phyloP scores from a whole-genome alignment of 306 rosid species.

The Vigna angularis region DNA sequence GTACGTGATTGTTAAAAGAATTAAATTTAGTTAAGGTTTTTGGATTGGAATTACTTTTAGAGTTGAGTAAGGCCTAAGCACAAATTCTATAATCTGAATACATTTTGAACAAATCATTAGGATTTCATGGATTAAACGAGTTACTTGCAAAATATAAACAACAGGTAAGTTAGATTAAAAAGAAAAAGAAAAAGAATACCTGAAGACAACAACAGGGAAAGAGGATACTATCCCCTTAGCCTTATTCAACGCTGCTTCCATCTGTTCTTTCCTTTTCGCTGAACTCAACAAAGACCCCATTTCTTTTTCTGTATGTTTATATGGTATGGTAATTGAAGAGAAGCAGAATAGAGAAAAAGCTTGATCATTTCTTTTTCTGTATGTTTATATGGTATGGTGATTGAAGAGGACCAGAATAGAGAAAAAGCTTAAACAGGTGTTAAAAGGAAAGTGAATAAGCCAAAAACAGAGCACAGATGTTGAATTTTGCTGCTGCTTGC shows the following conservation, averaged over 20 bases:
- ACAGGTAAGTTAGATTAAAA: neutral
- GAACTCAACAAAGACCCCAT: conserved; percentile 51
- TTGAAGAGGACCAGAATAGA: no score
- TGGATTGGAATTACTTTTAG: no score
- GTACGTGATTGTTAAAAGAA: no score
- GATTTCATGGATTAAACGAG: neutral
- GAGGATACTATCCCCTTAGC: conserved; percentile 47
- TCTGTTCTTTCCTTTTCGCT: conserved; percentile 38
- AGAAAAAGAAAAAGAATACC: conserved; percentile 14
- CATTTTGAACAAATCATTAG: neutral
- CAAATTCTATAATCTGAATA: neutral
- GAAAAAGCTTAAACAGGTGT: conserved; percentile 11
- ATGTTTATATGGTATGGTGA: no score
- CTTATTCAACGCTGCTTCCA: conserved; percentile 49
- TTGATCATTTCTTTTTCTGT: neutral
- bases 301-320: conserved; percentile 4
- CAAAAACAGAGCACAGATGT: conserved; percentile 37
- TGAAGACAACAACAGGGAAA: conserved; percentile 49
- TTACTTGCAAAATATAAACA: neutral
- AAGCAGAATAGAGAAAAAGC: conserved; percentile 5
- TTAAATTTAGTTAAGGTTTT: no score
- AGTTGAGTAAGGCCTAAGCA: no score
- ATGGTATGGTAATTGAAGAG: neutral
- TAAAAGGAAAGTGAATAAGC: conserved; percentile 13
- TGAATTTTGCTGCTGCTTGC: conserved; percentile 9